phyloP scores from a whole-genome alignment of 805 yeast genomes.

The Candida montana region DNA sequence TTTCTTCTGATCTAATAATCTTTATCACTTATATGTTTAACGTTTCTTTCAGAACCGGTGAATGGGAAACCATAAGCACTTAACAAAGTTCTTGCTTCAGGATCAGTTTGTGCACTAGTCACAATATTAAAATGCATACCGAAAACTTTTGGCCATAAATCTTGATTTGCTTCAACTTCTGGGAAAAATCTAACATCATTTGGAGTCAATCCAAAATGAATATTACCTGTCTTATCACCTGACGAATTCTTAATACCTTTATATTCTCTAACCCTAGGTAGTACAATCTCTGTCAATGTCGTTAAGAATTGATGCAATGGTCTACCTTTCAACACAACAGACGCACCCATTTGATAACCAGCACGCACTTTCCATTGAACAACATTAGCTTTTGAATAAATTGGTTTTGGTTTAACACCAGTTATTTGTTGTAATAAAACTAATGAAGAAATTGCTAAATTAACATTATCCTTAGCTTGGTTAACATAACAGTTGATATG shows the following conservation, averaged over 20 bases:
- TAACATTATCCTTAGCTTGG: conserved; percentile 62
- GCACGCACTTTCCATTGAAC: conserved; percentile 82
- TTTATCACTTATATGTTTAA: conserved; percentile 15
- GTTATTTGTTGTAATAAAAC: conserved; percentile 89
- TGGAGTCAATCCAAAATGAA: conserved; percentile 76
- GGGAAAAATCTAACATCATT: conserved; percentile 83
- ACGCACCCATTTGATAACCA: conserved; percentile 90
- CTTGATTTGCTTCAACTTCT: conserved; percentile 86
- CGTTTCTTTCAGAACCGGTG: conserved; percentile 42
- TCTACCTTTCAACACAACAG: conserved; percentile 68
- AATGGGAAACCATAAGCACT: conserved; percentile 84
- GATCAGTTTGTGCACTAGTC: conserved; percentile 86
- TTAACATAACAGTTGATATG: conserved; percentile 72
- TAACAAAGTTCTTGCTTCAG: conserved; percentile 79
- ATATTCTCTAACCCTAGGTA: conserved; percentile 89
- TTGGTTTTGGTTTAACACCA: conserved; percentile 73
- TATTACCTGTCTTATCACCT: conserved; percentile 83
- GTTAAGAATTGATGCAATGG: conserved; percentile 81
- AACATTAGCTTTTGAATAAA: conserved; percentile 73
- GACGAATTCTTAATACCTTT: conserved; percentile 67
- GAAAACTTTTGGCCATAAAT: conserved; percentile 79
- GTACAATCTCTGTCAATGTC: conserved; percentile 84
- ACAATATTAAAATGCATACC: conserved; percentile 83
- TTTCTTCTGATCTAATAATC: conserved; percentile 19
- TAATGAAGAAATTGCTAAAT: conserved; percentile 69